These are phyloP conservation scores for Aureobasidium subglaciale DNA, from an alignment of 2,329 filamentous ascomycete genomes.

Conservation along the genomic window DNA sequence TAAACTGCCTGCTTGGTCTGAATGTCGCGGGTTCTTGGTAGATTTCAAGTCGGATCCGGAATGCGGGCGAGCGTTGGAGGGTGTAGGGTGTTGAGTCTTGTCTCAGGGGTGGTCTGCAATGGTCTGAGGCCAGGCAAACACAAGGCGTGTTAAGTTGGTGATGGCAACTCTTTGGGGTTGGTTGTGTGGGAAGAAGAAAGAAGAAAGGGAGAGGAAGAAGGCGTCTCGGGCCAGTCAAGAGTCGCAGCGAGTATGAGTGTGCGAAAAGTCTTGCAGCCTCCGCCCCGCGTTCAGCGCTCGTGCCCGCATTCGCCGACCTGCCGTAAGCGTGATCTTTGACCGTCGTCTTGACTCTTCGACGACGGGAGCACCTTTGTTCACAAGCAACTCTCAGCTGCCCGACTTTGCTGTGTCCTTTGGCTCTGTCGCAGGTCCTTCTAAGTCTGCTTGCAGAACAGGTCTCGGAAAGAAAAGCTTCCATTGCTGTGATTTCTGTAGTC, in stretches of 20 bases:
- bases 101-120: constrained; percentile 8
- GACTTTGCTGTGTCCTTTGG: no score
- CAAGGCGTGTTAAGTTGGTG: background rate
- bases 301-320: no score
- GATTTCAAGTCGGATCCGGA: constrained; percentile 6
- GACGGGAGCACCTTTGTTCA: constrained; percentile 2
- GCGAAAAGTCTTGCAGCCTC: background rate
- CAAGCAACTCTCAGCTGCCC: no score
- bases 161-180: background rate
- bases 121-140: constrained; percentile 11
- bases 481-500: background rate
- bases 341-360: no score
- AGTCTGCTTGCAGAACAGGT: background rate
- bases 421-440: no score
- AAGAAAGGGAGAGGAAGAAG: background rate
- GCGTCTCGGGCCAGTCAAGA: background rate
- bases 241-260: background rate
- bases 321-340: no score
- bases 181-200: background rate
- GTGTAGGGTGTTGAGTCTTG: background rate
- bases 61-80: constrained; percentile 2
- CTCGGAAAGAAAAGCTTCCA: no score
- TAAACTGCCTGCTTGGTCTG: constrained; percentile 54
- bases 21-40: constrained; percentile 13
- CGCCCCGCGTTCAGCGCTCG: no score